Base-by-base conservation (phyloP, 352 stramenopile genomes). In the Phytopythium helicoides region DNA sequence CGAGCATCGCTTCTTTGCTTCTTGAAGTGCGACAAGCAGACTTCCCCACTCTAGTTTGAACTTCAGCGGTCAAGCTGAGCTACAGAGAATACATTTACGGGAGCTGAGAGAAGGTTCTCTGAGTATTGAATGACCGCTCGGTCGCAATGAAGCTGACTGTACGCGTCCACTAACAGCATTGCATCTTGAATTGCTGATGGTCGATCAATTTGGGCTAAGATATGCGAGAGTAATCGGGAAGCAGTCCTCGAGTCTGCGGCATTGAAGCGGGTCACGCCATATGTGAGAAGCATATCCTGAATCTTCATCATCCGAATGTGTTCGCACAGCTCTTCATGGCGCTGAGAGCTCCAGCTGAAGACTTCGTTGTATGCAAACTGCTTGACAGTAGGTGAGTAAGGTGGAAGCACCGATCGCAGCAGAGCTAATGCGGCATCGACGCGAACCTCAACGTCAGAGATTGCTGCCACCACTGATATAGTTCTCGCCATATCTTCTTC, bases 241-340 rank as follows among this genome's bases (percentile, higher is more conserved):
- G 68, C 76, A 46, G 66, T 76, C 18, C 71, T 68, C 12, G 66
- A 28, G 55, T 91, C 76, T 15, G 69, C 64, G 23, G 85, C 41
- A 52, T 84, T 64, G 46, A 87, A 87, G 6, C 66, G 65, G 25
- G 68, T 77, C 10, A 89, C 63, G 3, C 60, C 78, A 54, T 91
- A 91, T 4, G 54, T 66, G 0, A 66, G 71, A 3, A 91, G 50
- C 81, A 91, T 89, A 48, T 88, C 77, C 66, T 89, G 77, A 16
- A 91, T 86, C 21, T 89, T 64, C 81, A 91, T 89, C 23, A 89
- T 52, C 9, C 78, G 73, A 19, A 87, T 62, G 47, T 81, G 70
- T 46, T 88, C 76, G 66, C 86, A 54, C 16, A 91, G 71, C 38
- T 71, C 68, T 54, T 86, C 68, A 28, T 72, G 61, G 3, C 66